Percentiles rank a stretch among this genome's conserved stretches.
Evolutionary conservation across 805 yeast species (phyloP).

Genomic region (Candida manassasensis): DNA sequence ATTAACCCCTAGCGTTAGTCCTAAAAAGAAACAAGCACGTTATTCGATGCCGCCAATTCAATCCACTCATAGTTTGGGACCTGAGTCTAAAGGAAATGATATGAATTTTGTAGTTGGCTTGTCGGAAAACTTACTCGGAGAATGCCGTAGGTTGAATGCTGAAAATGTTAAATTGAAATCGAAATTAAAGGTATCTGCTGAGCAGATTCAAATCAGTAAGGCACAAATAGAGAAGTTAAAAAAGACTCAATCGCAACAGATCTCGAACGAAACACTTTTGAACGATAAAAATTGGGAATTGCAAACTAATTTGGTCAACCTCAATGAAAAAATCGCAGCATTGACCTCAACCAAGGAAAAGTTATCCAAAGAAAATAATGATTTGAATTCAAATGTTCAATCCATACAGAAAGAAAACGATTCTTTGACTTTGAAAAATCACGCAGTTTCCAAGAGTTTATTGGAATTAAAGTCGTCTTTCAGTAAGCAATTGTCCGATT

Average conservation of each 20-base stretch:
- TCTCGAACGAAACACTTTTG: constrained; percentile 42
- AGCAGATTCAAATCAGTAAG: constrained; percentile 37
- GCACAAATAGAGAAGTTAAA: constrained; percentile 31
- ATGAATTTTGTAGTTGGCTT: constrained; percentile 69
- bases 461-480: constrained; percentile 31
- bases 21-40: constrained; percentile 4
- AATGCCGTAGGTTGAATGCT: constrained; percentile 66
- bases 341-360: constrained; percentile 38
- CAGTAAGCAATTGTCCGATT: constrained; percentile 40
- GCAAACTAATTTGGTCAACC: constrained; percentile 46
- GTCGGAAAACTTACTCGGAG: constrained; percentile 65
- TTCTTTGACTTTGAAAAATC: constrained; percentile 36
- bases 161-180: constrained; percentile 49
- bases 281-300: constrained; percentile 65
- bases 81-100: constrained; percentile 51
- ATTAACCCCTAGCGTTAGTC: constrained; percentile 8
- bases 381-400: constrained; percentile 24
- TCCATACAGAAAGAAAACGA: constrained; percentile 46
- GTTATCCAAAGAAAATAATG: constrained; percentile 27
- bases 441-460: constrained; percentile 36
- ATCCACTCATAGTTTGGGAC: constrained; percentile 31
- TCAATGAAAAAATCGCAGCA: constrained; percentile 41
- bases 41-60: constrained; percentile 9
- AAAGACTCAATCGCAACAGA: constrained; percentile 29
- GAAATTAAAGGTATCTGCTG: constrained; percentile 38